A percentile compares a stretch with the other conserved stretches of the same genome.
Evolutionary conservation across 305 asterid genomes (phyloP).

Genomic region (Fraxinus sp.): DNA sequence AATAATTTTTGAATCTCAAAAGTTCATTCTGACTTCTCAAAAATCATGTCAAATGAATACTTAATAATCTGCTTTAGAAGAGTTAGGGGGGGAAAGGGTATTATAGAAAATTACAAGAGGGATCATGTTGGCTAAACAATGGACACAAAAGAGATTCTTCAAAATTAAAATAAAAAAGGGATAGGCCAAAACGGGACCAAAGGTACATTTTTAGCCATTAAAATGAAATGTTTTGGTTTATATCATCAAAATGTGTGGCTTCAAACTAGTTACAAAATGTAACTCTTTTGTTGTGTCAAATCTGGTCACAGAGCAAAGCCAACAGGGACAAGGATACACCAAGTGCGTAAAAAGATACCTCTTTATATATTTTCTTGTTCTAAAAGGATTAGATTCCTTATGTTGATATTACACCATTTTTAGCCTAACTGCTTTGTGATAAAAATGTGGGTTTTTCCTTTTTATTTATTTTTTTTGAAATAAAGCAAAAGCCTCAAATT

Average conservation of each 20-base stretch:
- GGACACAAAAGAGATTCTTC: background rate
- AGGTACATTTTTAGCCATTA: background rate
- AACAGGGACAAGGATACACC: background rate
- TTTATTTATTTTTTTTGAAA: no score
- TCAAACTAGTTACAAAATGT: background rate
- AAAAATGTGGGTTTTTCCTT: no score
- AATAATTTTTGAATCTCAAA: no score
- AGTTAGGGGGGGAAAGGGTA: background rate
- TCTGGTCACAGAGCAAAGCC: background rate
- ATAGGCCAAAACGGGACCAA: background rate
- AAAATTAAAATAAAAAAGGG: no score
- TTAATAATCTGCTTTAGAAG: background rate
- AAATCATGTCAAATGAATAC: no score
- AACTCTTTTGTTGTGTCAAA: background rate
- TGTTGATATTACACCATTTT: background rate
- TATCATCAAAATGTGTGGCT: background rate
- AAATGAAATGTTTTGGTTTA: background rate
- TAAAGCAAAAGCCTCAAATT: no score
- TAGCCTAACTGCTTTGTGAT: no score
- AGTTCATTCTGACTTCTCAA: no score
- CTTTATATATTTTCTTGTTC: background rate
- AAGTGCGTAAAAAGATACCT: no score
- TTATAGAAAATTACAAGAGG: background rate
- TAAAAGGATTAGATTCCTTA: background rate
- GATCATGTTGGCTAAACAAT: background rate